phyloP scores from a whole-genome alignment of 371 early-diverging fungal species.

The Mortierella sp. region DNA sequence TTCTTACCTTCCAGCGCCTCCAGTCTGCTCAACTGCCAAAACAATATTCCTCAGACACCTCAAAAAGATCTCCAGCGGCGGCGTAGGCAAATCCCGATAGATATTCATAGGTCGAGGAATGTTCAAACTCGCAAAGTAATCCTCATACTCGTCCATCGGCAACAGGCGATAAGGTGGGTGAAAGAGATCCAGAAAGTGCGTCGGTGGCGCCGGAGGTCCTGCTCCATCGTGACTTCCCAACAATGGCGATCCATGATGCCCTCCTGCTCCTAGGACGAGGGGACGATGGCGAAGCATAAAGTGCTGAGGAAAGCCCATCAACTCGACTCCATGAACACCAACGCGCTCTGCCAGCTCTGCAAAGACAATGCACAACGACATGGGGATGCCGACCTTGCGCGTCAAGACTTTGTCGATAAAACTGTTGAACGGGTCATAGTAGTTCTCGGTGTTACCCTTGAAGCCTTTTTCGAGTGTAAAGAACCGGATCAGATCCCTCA shows the following conservation, averaged over 20 bases:
- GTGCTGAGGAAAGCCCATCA: constrained; percentile 55
- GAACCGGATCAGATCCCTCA: constrained; percentile 40
- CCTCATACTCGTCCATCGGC: constrained; percentile 31
- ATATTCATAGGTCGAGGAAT: constrained; percentile 24
- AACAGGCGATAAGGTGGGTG: constrained; percentile 40
- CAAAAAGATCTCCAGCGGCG: constrained; percentile 42
- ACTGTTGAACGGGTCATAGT: constrained; percentile 55
- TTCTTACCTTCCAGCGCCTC: constrained; percentile 50
- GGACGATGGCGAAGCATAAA: constrained; percentile 57
- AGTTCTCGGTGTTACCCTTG: constrained; percentile 53
- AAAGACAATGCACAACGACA: constrained; percentile 53
- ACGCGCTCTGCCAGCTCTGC: constrained; percentile 52
- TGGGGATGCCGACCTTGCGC: constrained; percentile 52
- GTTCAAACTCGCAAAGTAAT: constrained; percentile 31
- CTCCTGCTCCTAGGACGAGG: neutral
- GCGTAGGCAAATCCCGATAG: constrained; percentile 38
- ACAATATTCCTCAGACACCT: constrained; percentile 43
- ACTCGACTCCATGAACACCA: constrained; percentile 45
- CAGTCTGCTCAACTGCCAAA: constrained; percentile 43
- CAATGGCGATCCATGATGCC: neutral
- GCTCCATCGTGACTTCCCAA: neutral
- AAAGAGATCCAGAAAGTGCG: constrained; percentile 50
- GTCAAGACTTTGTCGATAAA: constrained; percentile 51
- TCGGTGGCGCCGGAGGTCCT: constrained; percentile 18
- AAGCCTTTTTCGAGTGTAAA: constrained; percentile 45